Percentiles rank a stretch among this genome's conserved stretches.
Evolutionary conservation across 1,139 yeast species (phyloP).

Genomic region (Chernovozyma aurita): DNA sequence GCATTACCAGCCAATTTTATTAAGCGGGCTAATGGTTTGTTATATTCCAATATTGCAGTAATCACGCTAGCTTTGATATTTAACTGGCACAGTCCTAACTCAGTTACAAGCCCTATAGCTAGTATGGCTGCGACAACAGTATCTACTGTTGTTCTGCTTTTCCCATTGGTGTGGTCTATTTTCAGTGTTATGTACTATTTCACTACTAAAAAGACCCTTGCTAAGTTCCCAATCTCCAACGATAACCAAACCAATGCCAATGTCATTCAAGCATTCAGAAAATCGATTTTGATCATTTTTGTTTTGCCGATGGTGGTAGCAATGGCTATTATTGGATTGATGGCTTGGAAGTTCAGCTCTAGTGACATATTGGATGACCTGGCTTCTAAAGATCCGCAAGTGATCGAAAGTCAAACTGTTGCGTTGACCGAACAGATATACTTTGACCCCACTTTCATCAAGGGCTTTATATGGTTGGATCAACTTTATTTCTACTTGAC

Average conservation of each 20-base stretch:
- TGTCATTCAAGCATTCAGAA: slow-evolving; percentile 23
- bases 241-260: slow-evolving; percentile 18
- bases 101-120: no score
- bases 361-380: background rate
- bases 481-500: slow-evolving; percentile 15
- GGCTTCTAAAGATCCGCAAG: background rate
- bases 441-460: background rate
- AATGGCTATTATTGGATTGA: slow-evolving; percentile 6
- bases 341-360: slow-evolving; percentile 3
- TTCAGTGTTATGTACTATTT: slow-evolving; percentile 19
- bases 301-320: slow-evolving; percentile 22
- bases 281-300: slow-evolving; percentile 26
- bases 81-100: no score
- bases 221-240: slow-evolving; percentile 28
- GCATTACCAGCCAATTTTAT: slow-evolving; percentile 20
- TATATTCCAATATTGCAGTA: slow-evolving; percentile 10
- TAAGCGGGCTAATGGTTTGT: slow-evolving; percentile 16
- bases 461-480: slow-evolving; percentile 10
- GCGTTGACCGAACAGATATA: background rate
- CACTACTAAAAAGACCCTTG: slow-evolving; percentile 26
- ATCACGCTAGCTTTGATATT: background rate
- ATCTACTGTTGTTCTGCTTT: no score
- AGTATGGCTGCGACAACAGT: no score
- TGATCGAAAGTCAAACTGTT: background rate
- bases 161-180: slow-evolving; percentile 14